Evolutionary conservation across 2,329 filamentous ascomycete genomes (phyloP), one percentile per base, ranked within the genome.

Genomic region (Diaporthe humulicola): DNA sequence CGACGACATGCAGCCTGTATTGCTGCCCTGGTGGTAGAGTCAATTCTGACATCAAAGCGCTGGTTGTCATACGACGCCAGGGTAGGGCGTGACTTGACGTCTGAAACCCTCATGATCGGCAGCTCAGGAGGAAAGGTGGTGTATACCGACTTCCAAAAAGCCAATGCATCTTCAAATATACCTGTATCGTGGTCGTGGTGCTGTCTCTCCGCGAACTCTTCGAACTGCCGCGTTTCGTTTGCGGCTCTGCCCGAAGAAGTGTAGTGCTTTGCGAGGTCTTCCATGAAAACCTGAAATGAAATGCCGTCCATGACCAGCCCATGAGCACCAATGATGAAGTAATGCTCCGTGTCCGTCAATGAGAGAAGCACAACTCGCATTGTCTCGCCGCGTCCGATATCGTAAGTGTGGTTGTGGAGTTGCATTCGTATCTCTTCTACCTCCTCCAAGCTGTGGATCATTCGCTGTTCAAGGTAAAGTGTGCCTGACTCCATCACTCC

Each of bases 281-380:
- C 28, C 8, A 70, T n/a, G 17, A 70, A 38, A 7, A 36, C 22
- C 14, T 60, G 42, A n/a, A 60, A 70, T 9, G 50, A 61, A 3
- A 30, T 1, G 12, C 64, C 72, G 45, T 74, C 72, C 52, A 70
- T 60, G 14, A n/a, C 61, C 7, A 74, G 12, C 1, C 15, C 40
- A 33, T 70, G 40, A 2, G 17, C 9, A 6, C 72, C 72, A 15
- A 90, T 57, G 0, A 90, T 52, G 4, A 89, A 73, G 76, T 81
- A 85, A 74, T 87, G 84, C 1, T 76, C 67, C 0, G 79, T 79
- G 1, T 78, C 74, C 0, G 80, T 81, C 10, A 81, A 77, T 0
- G 83, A 79, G 3, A 88, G 77, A 1, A 87, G 77, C 6, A 77
- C 67, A 3, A 86, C 75, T 6, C 80, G 78, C 9, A 86, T 61